phyloP scores from a whole-genome alignment of 345 rosid species.

The Camelina hispida region DNA sequence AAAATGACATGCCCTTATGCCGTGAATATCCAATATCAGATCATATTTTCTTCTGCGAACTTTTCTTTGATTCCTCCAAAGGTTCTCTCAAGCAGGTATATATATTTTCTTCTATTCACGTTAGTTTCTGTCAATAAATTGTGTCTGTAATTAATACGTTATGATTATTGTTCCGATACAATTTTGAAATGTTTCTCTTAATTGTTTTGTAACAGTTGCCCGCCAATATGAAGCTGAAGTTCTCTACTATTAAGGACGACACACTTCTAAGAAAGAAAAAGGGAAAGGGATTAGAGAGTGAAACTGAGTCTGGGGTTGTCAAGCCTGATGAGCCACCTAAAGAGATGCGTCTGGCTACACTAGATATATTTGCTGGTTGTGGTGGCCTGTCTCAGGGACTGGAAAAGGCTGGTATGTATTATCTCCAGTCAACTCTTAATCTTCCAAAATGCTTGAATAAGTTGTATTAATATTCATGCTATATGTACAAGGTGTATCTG shows the following conservation, averaged over 20 bases:
- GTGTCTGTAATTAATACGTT: not conserved
- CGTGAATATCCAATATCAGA: conserved; percentile 56
- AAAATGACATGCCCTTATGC: conserved; percentile 57
- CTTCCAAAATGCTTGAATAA: not conserved
- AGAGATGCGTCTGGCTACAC: conserved; percentile 56
- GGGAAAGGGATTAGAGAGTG: conserved; percentile 72
- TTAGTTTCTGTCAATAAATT: not conserved
- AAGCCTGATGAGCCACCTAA: conserved; percentile 48
- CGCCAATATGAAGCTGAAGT: conserved; percentile 55
- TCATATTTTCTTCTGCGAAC: conserved; percentile 86
- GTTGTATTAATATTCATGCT: conserved; percentile 20
- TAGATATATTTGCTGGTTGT: conserved; percentile 89
- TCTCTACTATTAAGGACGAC: conserved; percentile 54
- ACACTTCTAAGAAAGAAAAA: conserved; percentile 67
- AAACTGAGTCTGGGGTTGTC: conserved; percentile 45
- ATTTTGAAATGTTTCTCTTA: conserved; percentile 27
- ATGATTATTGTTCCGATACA: conserved; percentile 12
- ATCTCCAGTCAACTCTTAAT: not conserved
- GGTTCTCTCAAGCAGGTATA: conserved; percentile 78
- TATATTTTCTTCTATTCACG: conserved; percentile 15
- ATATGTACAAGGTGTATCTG: conserved; percentile 64
- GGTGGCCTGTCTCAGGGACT: conserved; percentile 84
- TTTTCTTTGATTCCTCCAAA: conserved; percentile 65
- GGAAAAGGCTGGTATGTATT: conserved; percentile 59
- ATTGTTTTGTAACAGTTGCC: conserved; percentile 59